Base-by-base conservation (phyloP, 108 stramenopile species). In the Cyclotella cryptica region DNA sequence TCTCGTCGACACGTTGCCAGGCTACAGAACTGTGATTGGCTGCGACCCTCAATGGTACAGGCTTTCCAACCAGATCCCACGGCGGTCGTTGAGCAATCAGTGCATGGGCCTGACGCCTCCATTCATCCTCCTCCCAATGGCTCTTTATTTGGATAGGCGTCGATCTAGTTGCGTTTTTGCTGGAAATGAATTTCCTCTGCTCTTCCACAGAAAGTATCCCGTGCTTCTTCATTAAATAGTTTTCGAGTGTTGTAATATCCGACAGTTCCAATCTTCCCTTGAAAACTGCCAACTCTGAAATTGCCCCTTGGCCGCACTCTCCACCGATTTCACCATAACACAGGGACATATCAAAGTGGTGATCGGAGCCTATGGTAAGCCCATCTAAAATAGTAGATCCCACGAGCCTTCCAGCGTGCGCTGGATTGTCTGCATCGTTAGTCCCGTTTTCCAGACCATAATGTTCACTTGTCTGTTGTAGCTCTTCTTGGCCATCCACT, bases 301-400 rank as follows among this genome's bases (percentile, higher is more conserved):
- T 93, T 29, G 92, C 85, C 40, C 77, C 81, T 83, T 78, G 54
- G 18, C 81, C 77, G 46, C 72, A 72, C 42, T 73, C 87, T 22
- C 93, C 94, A 71, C 90, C 88, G 26, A 92, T 89, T 59, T 91
- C 91, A 19, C 94, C 94, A 61, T 81, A 90, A 59, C 94, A 93
- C 12, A 95, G 77, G 12, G 90, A 87, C 89, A 95, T 89, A 47
- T 90, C 88, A 67, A 92, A 95, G 19, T 68, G 53, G 71, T 95
- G 94, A 80, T 95, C 94, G 8, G 94, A 91, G 30, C 94, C 94
- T 68, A 95, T 91, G 0, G 93, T 89, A 7, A 95, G 67, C 17
- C 94, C 94, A 73, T 95, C 92, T 58, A 95, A 71, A 62, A 65
- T 43, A 30, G 81, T 82, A 74, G 63, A 66, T 40, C 71, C 80